Evolutionary conservation across 805 yeast genomes (phyloP), one percentile per base, ranked within the genome.

Genomic region (Lipomyces starkeyi): DNA sequence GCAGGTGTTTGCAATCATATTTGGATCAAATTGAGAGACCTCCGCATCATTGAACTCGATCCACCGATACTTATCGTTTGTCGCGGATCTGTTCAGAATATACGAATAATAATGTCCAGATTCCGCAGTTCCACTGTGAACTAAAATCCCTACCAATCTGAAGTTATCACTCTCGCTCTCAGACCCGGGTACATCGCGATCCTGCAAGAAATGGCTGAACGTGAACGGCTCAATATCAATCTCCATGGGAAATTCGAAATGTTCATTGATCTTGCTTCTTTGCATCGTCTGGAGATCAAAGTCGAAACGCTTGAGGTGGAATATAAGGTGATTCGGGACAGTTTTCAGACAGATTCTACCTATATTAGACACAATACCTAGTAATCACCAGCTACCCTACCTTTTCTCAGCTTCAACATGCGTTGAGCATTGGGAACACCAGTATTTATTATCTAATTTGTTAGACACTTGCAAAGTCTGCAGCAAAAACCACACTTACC

Each of bases 61-160:
- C 72, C 72, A 69, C n/a, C 63, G 20, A 43, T 8, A 59, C 25
- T 56, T 37, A 20, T 53, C 64, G 32, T 22, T 20, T n/a, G 25
- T 25, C 6, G 58, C 64, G 29, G 61, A 52, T 7, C 57, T 37
- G 35, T 66, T 63, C 22, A 63, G 62, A 34, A 67, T 67, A 47
- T 69, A 69, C 17, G 72, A 69, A 52, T 63, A 69, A 49, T 69
- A 69, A 60, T 69, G 72, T 14, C 72, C 72, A 14, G 70, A 66
- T 37, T 69, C 72, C 5, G 72, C 72, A 9, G 71, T 66, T 8
- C 72, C 72, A 14, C 65, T 61, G 52, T 69, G 72, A 11, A 69
- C 67, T n/a, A 69, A 40, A 54, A 69, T 61, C 7, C 72, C 72
- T 6, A 63, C 64, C 13, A 69, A 32, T 25, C 52, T 27, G 47